Conservation (phyloP, 305 asterid genomes). For the Fraxinus greggii region DNA sequence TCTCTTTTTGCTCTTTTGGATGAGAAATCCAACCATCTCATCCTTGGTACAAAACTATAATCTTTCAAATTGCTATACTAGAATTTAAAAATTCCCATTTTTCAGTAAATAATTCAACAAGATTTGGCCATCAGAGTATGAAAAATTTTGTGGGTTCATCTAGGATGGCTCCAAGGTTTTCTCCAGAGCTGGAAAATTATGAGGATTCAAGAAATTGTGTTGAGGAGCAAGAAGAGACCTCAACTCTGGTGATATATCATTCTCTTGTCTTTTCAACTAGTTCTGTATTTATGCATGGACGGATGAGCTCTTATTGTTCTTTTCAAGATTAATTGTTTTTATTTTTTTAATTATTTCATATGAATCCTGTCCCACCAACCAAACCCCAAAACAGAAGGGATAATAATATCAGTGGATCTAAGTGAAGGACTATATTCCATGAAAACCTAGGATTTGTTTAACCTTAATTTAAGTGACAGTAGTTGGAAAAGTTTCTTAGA, state of each 20-base stretch:
- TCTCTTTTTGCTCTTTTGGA: slow-evolving; percentile 23
- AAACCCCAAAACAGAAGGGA: neutral
- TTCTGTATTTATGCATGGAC: neutral
- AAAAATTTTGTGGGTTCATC: slow-evolving; percentile 28
- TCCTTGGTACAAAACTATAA: neutral
- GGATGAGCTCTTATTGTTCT: neutral
- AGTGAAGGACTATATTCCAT: neutral
- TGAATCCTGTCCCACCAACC: neutral
- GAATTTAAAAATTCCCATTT: neutral
- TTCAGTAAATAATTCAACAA: neutral
- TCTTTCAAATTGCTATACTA: neutral
- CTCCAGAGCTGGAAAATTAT: slow-evolving; percentile 15
- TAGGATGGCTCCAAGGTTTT: slow-evolving; percentile 9
- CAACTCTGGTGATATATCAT: slow-evolving; percentile 37
- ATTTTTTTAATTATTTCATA: neutral
- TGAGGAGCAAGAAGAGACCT: slow-evolving; percentile 42
- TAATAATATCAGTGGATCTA: neutral
- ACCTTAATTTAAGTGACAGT: neutral
- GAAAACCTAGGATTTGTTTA: neutral
- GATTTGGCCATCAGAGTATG: slow-evolving; percentile 19
- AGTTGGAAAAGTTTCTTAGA: neutral
- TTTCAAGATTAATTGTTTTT: neutral
- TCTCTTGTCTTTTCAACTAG: neutral
- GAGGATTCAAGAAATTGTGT: slow-evolving; percentile 16
- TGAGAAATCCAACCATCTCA: neutral